phyloP scores from a whole-genome alignment of 176 grass and related monocot genomes.

The Paspalum vaginatum region DNA sequence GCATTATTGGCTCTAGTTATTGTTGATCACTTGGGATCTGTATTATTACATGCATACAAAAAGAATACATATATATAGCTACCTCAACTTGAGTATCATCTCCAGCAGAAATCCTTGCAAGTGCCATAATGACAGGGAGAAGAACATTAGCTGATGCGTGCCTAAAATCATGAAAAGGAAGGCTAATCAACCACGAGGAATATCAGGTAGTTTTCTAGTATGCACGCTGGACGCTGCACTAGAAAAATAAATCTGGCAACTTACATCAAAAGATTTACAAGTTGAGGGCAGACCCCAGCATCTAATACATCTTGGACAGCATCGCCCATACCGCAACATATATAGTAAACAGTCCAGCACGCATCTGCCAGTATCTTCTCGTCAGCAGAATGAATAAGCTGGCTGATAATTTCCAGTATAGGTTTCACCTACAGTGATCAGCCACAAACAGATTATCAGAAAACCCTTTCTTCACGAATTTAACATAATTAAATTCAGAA shows the following conservation, averaged over 20 bases:
- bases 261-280: constrained; percentile 83
- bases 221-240: not conserved
- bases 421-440: constrained; percentile 65
- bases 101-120: constrained; percentile 70
- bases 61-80: constrained; percentile 2
- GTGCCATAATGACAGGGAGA: constrained; percentile 55
- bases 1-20: not conserved
- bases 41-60: not conserved
- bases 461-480: constrained; percentile 6
- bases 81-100: constrained; percentile 78
- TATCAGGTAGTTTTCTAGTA: not conserved
- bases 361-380: constrained; percentile 80
- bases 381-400: constrained; percentile 77
- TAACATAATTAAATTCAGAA: not conserved
- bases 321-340: constrained; percentile 50
- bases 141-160: constrained; percentile 61
- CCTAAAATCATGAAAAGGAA: constrained; percentile 47
- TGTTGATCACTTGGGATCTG: constrained; percentile 17
- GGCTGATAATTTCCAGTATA: constrained; percentile 63
- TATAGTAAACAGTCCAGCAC: constrained; percentile 63
- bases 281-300: constrained; percentile 53
- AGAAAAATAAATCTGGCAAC: constrained; percentile 36
- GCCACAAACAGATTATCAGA: constrained; percentile 26
- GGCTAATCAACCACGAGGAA: not conserved
- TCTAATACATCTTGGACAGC: constrained; percentile 60